Evolutionary conservation across 2,329 filamentous ascomycete species (phyloP), one percentile per base, ranked within the genome.

Genomic region (Podosphaera aphanis): DNA sequence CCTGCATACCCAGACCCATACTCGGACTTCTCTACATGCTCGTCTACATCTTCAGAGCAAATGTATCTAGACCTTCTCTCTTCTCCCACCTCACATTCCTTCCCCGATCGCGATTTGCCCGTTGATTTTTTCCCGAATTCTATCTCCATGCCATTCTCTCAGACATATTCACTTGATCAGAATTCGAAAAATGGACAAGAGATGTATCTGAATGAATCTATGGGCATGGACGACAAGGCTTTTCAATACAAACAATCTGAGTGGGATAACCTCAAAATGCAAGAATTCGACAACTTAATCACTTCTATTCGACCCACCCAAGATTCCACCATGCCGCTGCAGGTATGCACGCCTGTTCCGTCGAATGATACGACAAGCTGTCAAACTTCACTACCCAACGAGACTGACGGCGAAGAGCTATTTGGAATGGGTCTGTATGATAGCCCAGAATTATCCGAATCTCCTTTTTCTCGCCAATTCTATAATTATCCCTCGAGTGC

Each of bases 351-450:
- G 13, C 57, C 59, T 18, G 57, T 11, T 3, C 29, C 5, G 4
- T 11, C 29, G 8, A n/a, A 33, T 4, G 13, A 7, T 11, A 33
- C 37, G 37, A 13, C 16, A 8, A 39, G 20, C 8, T 36, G 67
- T 49, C 63, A 69, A 46, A 53, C 67, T 5, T 60, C 73, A 20
- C 67, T 70, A 27, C 67, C 73, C 35, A 65, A 71, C 42, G 73
- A 74, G 23, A 58, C 67, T 21, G 65, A 70, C 13, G 78, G 74
- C 33, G 80, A 85, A 55, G 78, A 84, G 49, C 67, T 88, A 1
- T 69, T 85, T n/a, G 82, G 82, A 18, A 78, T 90, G 71, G 83
- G 83, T 0, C 69, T 90, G 0, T 90, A 90, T 59, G 82, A 84
- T 55, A 65, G 72, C 3, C 80, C 80, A 0, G 77, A 77, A 46